Percentiles rank a stretch among this genome's conserved stretches.
These are phyloP conservation scores for Aspergillus transmontanensis DNA, from an alignment of 2,329 filamentous ascomycete genomes.

Conservation along the genomic window DNA sequence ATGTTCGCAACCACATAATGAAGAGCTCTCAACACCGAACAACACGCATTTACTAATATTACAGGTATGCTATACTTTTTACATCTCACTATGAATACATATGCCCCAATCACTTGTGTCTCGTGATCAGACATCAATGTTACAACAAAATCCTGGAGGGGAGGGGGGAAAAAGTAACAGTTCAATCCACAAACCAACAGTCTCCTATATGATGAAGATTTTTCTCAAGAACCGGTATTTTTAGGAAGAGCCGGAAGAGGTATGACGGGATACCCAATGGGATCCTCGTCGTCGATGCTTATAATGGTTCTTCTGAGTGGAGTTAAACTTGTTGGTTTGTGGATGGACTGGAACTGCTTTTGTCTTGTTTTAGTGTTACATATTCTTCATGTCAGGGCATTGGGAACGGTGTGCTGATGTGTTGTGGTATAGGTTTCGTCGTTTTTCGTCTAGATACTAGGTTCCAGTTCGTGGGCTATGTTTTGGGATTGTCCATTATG, in stretches of 20 bases:
- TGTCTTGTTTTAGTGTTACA: neutral
- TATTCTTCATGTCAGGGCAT: neutral
- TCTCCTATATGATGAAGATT: constrained; percentile 45
- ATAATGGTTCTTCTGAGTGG: constrained; percentile 51
- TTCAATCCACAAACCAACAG: constrained; percentile 14
- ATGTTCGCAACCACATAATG: neutral
- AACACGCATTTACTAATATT: neutral
- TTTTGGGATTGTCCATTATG: neutral
- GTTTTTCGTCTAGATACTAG: neutral
- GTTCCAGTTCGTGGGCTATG: neutral
- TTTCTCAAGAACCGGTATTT: constrained; percentile 43
- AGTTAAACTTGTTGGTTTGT: constrained; percentile 18
- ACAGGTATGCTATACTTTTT: constrained; percentile 7
- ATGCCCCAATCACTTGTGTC: neutral
- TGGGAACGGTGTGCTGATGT: neutral
- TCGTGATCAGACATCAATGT: neutral
- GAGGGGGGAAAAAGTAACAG: neutral
- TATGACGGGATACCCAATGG: constrained; percentile 38
- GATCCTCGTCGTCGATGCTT: constrained; percentile 48
- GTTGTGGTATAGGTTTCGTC: neutral
- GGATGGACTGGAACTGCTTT: constrained; percentile 8
- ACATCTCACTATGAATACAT: neutral
- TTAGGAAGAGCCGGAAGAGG: constrained; percentile 54
- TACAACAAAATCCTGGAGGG: too few species aligned
- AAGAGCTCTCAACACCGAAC: neutral